Evolutionary conservation across 208 protist genomes (phyloP).

Genomic region (Acanthamoeba healyi): DNA sequence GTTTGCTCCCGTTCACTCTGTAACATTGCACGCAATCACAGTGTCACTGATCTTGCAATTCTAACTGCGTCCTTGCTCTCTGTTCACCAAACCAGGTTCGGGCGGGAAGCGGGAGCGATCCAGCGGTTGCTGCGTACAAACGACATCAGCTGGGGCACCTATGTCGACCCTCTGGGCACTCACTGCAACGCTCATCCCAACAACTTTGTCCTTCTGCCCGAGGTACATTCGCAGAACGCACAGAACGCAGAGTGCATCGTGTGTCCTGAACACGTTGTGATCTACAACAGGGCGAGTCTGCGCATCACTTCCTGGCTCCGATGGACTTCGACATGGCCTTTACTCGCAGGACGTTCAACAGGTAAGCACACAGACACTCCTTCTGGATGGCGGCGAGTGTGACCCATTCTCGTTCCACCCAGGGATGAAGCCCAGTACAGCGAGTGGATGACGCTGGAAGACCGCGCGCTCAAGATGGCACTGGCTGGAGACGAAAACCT

Average conservation of each 20-base stretch:
- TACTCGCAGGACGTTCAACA: slow-evolving; percentile 35
- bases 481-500: slow-evolving; percentile 76
- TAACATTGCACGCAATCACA: too few species aligned
- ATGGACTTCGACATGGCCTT: slow-evolving; percentile 83
- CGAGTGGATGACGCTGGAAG: slow-evolving; percentile 75
- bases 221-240: slow-evolving; percentile 4
- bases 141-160: slow-evolving; percentile 81
- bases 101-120: slow-evolving; percentile 73
- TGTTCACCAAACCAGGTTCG: slow-evolving; percentile 60
- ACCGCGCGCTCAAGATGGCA: slow-evolving; percentile 73
- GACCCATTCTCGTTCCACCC: background rate
- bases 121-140: slow-evolving; percentile 66
- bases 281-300: background rate
- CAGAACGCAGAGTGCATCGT: too few species aligned
- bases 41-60: too few species aligned
- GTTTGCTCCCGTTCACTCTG: background rate
- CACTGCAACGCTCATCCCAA: slow-evolving; percentile 81
- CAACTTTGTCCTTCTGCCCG: slow-evolving; percentile 79
- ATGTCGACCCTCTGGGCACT: slow-evolving; percentile 73
- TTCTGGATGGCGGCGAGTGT: background rate
- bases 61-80: background rate
- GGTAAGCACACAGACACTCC: background rate
- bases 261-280: background rate
- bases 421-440: slow-evolving; percentile 72
- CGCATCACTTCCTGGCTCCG: slow-evolving; percentile 72